A percentile compares a stretch with the other conserved stretches of the same genome.
Evolutionary conservation across 768 basidiomycete genomes (phyloP).

Genomic region (Boletus speciosus): DNA sequence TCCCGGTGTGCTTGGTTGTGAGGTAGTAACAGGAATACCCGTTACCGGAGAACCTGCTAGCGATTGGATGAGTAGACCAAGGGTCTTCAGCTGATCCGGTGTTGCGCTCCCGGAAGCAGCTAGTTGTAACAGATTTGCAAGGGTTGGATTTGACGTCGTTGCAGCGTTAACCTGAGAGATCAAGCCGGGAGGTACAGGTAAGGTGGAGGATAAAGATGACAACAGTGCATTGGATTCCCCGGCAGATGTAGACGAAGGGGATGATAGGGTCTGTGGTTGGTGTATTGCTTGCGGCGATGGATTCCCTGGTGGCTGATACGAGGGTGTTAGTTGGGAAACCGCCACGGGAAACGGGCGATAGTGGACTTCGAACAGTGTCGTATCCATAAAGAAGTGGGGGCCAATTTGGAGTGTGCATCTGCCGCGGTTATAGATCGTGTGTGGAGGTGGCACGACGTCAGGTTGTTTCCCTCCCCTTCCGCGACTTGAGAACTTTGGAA

Average conservation of each 20-base stretch:
- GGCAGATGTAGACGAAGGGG: slow-evolving; percentile 19
- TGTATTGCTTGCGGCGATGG: slow-evolving; percentile 30
- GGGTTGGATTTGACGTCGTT: slow-evolving; percentile 62
- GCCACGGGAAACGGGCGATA: slow-evolving; percentile 45
- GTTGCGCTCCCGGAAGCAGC: slow-evolving; percentile 61
- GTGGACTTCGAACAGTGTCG: slow-evolving; percentile 69
- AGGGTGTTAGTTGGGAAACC: slow-evolving; percentile 22
- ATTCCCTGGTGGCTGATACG: slow-evolving; percentile 27
- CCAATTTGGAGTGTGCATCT: slow-evolving; percentile 71
- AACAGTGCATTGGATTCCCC: slow-evolving; percentile 40
- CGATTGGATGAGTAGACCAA: slow-evolving; percentile 72
- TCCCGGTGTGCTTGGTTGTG: slow-evolving; percentile 3
- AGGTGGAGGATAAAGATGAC: slow-evolving; percentile 43
- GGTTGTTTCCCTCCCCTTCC: slow-evolving; percentile 55
- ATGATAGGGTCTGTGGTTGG: slow-evolving; percentile 20
- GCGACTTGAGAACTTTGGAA: slow-evolving; percentile 70
- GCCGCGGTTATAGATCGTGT: slow-evolving; percentile 62
- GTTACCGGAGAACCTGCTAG: slow-evolving; percentile 36
- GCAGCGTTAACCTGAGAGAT: slow-evolving; percentile 65
- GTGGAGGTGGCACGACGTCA: slow-evolving; percentile 55
- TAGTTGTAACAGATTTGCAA: slow-evolving; percentile 62
- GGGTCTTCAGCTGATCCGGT: slow-evolving; percentile 61
- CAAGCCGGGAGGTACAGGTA: slow-evolving; percentile 52
- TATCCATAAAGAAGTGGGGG: slow-evolving; percentile 68
- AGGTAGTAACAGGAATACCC: not conserved